Conservation (phyloP, 1,139 yeast genomes). For the Hansenula sp. region DNA sequence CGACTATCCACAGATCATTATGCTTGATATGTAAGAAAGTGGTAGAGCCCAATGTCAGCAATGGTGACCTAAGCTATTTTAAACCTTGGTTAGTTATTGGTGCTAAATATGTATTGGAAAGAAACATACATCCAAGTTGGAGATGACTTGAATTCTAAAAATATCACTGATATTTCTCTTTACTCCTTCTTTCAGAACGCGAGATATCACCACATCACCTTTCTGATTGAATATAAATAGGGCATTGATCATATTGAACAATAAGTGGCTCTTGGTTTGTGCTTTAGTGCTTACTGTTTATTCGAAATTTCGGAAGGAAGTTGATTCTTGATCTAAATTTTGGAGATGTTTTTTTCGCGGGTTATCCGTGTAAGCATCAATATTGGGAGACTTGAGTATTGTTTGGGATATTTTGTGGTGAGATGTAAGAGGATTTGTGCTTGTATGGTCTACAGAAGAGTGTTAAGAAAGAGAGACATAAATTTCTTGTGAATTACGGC, state of each 20-base stretch:
- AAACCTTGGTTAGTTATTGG: slow-evolving; percentile 5
- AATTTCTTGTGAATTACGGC: no score
- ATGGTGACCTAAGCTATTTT: slow-evolving; percentile 62
- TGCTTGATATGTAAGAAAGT: slow-evolving; percentile 79
- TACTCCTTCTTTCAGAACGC: slow-evolving; percentile 68
- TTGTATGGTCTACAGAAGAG: no score
- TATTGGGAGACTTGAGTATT: no score
- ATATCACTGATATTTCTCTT: slow-evolving; percentile 79
- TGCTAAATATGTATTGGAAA: slow-evolving; percentile 1
- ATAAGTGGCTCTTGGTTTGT: no score
- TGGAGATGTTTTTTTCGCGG: not conserved
- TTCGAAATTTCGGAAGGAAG: no score
- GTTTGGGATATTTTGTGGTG: no score
- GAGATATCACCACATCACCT: slow-evolving; percentile 84
- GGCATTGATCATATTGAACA: slow-evolving; percentile 77
- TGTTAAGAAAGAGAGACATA: no score
- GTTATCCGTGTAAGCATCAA: not conserved
- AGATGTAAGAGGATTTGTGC: no score
- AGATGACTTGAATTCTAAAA: slow-evolving; percentile 84
- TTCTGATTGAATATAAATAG: slow-evolving; percentile 70
- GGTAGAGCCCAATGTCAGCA: slow-evolving; percentile 87
- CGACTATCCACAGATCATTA: slow-evolving; percentile 75
- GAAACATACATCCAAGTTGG: slow-evolving; percentile 42
- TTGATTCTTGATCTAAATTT: no score
- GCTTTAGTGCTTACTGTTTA: not conserved